Evolutionary conservation across 2,329 filamentous ascomycete genomes (phyloP), one percentile per base, ranked within the genome.

Genomic region (Alternaria atra): DNA sequence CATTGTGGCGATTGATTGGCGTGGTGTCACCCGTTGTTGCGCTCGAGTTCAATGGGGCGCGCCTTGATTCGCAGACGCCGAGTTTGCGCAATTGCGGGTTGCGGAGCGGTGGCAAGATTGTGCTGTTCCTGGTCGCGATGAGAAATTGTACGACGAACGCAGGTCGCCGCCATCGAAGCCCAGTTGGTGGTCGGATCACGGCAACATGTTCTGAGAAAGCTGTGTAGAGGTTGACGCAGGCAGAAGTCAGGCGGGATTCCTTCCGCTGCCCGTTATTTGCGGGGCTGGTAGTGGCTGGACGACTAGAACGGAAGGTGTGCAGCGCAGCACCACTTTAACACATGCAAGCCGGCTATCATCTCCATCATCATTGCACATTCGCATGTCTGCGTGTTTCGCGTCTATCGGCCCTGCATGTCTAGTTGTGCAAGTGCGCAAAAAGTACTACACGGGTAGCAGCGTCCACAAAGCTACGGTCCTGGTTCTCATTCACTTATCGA

Each of bases 1-100:
- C 71, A 73, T 73, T 52, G 56, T 61, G 34, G 55, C 52, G 35
- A 43, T 39, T 61, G 54, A 43, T 58, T 61, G 54, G 57, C 35
- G 57, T 37, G 20, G 57, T 60, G 57, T 56, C 44, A 60, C 57
- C 29, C 44, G 52, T 12, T 55, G 44, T 32, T 55, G 57, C 39
- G 57, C 37, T 60, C 42, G 25, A 30, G 32, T 43, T 51, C 52
- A 60, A 44, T 39, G 44, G 46, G 35, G 47, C 48, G 54, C 48
- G 42, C 25, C 42, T 43, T 58, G 48, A 58, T 58, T 58, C 54
- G 58, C 47, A 56, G 47, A 35, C 5, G 40, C 42, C 34, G 23
- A 35, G 48, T 40, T 46, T 42, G 50, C 52, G 55, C 55, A 30
- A 27, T 46, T 30, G 52, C 27, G 32, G 52, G 32, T 56, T 43